These are phyloP conservation scores for Fusarium sp. DNA, from an alignment of 2,329 filamentous ascomycete species.

Conservation along the genomic window DNA sequence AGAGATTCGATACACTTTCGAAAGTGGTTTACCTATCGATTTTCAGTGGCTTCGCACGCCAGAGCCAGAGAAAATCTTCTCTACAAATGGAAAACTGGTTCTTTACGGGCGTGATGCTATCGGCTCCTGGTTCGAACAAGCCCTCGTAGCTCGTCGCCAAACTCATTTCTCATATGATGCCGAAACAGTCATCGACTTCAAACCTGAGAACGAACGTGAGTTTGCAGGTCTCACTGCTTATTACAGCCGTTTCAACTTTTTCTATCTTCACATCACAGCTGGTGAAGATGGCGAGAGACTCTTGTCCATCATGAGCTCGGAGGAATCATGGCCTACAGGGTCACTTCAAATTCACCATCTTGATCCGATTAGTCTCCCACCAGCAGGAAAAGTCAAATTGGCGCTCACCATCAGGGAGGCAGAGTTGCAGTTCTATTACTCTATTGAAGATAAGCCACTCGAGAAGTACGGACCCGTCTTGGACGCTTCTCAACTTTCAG, in stretches of 20 bases:
- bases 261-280: conserved; percentile 68
- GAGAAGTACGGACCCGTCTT: conserved; percentile 63
- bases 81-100: conserved; percentile 51
- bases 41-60: conserved; percentile 68
- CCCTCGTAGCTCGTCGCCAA: conserved; percentile 64
- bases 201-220: conserved; percentile 65
- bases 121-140: conserved; percentile 68
- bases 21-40: conserved; percentile 56
- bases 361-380: conserved; percentile 59
- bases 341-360: conserved; percentile 55
- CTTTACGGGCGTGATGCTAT: conserved; percentile 62
- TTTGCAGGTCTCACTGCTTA: conserved; percentile 71
- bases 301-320: conserved; percentile 64
- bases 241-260: conserved; percentile 72
- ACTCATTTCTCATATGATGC: conserved; percentile 70
- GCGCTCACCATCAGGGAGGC: conserved; percentile 61
- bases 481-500: conserved; percentile 67
- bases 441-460: conserved; percentile 55
- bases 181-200: conserved; percentile 64
- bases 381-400: conserved; percentile 63
- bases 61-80: conserved; percentile 62
- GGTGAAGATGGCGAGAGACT: conserved; percentile 64
- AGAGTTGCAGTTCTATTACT: conserved; percentile 65
- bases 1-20: conserved; percentile 58
- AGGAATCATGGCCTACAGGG: conserved; percentile 64